Evolutionary conservation across 2,329 filamentous ascomycete genomes (phyloP).

Genomic region (Dactylellina parvicollis): DNA sequence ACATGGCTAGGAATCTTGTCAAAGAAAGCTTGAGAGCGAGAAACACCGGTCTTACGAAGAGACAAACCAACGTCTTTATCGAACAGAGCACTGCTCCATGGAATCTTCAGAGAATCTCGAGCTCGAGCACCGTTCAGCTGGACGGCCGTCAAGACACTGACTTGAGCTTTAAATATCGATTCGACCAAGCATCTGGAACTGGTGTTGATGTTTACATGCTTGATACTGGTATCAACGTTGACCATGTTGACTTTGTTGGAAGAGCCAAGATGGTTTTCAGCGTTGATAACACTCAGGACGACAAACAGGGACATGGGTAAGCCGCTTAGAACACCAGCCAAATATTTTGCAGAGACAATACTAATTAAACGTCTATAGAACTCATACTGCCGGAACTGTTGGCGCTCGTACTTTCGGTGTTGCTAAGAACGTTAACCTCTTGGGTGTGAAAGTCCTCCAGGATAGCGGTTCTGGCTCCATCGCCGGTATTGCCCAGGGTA

Average conservation of each 20-base stretch:
- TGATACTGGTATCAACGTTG: slow-evolving; percentile 62
- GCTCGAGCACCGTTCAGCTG: slow-evolving; percentile 56
- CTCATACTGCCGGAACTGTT: slow-evolving; percentile 57
- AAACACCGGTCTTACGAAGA: slow-evolving; percentile 29
- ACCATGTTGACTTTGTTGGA: slow-evolving; percentile 58
- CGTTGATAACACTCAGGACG: slow-evolving; percentile 63
- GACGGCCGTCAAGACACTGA: slow-evolving; percentile 56
- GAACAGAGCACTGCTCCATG: slow-evolving; percentile 56
- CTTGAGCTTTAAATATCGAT: slow-evolving; percentile 62
- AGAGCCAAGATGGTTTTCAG: slow-evolving; percentile 58
- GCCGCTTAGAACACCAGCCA: slow-evolving; percentile 59
- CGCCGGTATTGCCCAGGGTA: slow-evolving; percentile 61
- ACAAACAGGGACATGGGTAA: slow-evolving; percentile 67
- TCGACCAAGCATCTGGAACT: slow-evolving; percentile 59
- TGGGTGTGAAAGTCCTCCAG: slow-evolving; percentile 64
- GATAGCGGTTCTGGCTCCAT: slow-evolving; percentile 59
- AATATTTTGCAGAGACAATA: not conserved
- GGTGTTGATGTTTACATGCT: slow-evolving; percentile 65
- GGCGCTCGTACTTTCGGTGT: slow-evolving; percentile 62
- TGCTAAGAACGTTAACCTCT: slow-evolving; percentile 64
- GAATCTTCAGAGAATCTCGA: slow-evolving; percentile 59
- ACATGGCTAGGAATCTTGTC: slow-evolving; percentile 54
- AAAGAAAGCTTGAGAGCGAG: slow-evolving; percentile 46
- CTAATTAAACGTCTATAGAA: slow-evolving; percentile 41
- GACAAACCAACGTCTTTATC: slow-evolving; percentile 32